A percentile compares a stretch with the other conserved stretches of the same genome.
Evolutionary conservation across 345 rosid species (phyloP).

Genomic region (Corymbia maculata): DNA sequence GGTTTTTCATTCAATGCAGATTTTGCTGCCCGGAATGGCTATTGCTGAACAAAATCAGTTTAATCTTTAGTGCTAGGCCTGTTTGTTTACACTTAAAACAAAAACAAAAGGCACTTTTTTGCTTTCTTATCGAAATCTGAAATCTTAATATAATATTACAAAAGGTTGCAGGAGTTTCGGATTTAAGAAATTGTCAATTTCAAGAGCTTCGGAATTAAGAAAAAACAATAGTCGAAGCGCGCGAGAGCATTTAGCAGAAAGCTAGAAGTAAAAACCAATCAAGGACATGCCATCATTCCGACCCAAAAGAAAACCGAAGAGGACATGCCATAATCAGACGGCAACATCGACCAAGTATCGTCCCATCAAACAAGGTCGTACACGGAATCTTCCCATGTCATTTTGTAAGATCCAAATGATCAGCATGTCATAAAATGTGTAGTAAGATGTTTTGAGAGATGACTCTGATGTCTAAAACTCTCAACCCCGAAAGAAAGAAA

Average conservation of each 20-base stretch:
- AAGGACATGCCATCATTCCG: not conserved
- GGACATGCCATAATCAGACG: not conserved
- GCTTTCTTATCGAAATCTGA: not conserved
- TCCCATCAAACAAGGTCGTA: not conserved
- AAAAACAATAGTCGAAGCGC: not conserved
- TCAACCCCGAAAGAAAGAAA: not conserved
- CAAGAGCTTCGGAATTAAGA: not conserved
- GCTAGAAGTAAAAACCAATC: not conserved
- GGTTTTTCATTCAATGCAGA: not conserved
- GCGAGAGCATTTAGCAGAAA: not conserved
- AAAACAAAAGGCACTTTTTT: not conserved
- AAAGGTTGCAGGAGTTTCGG: not conserved
- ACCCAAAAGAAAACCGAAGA: too few species aligned
- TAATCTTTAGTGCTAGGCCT: not conserved
- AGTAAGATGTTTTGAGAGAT: not conserved
- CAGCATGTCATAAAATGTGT: not conserved
- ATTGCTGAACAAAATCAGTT: not conserved
- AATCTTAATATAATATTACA: not conserved
- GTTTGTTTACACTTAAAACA: not conserved
- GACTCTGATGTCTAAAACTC: not conserved
- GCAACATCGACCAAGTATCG: not conserved
- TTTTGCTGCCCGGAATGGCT: not conserved
- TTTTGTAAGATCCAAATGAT: not conserved
- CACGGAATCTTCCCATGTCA: not conserved
- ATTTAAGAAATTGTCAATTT: not conserved